Evolutionary conservation across 2,329 filamentous ascomycete species (phyloP), one percentile per base, ranked within the genome.

Genomic region (Colletotrichum chrysophilum): DNA sequence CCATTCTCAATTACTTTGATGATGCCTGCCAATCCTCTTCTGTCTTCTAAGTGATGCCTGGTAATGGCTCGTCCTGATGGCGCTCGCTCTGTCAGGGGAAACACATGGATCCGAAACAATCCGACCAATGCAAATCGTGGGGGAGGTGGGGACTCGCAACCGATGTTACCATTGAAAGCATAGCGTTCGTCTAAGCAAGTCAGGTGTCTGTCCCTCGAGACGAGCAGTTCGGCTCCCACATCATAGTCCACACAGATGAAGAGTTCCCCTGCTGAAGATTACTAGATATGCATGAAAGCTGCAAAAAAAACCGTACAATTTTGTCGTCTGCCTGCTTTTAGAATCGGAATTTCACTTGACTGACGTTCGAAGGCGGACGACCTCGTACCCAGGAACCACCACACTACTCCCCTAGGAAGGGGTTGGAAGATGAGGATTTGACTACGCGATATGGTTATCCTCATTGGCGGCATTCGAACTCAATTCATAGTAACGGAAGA

Each of bases 251-350:
- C 43, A 21, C 21, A 6, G 43, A 52, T 13, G 6, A 7, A 52
- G 43, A 52, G 6, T 24, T 2, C 0, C 12, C 10, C 2, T 13
- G 43, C 43, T 21, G 4, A 52, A 52, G n/a, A 52, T 52, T 21
- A 1, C n/a, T 21, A 12, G 43, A 52, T 13, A 0, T 0, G 6
- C 10, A 13, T 0, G 0, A 21, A 52, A 0, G 43, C 10, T 21
- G 43, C n/a, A n/a, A n/a, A n/a, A n/a, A n/a, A n/a, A n/a, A n/a
- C n/a, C n/a, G n/a, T n/a, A n/a, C n/a, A n/a, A n/a, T n/a, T n/a
- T n/a, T n/a, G n/a, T n/a, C n/a, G n/a, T n/a, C n/a, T n/a, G n/a
- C n/a, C 9, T 43, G 18, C 5, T 0, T 6, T n/a, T n/a, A 18
- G 38, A 3, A 10, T 9, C 2, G 38, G 38, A 43, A 1, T 43